Base-by-base conservation (phyloP, 768 basidiomycete species). In the Phylloporus scabripes region DNA sequence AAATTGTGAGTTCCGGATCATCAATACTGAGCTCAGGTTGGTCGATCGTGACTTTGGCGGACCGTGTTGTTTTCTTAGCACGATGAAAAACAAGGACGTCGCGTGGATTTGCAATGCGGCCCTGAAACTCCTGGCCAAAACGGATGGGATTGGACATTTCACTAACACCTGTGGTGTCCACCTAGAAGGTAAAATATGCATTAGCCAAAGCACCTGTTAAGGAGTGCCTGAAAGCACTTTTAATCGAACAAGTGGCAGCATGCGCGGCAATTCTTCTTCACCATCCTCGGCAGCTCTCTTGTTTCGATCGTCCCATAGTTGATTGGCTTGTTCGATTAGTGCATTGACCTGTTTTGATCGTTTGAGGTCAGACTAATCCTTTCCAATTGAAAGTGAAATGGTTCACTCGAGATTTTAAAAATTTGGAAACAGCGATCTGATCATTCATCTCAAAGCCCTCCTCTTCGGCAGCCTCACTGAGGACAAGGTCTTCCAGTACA, bases 131-230 rank as follows among this genome's bases (percentile, higher is more conserved):
- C 64, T 95, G 93, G 1, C 96, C 95, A 64, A 99, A 96, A 9
- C 96, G 86, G 45, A 95, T 86, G 20, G 95, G 94, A 65, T 99
- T 99, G 46, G 88, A 92, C 71, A 92, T 92, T 59, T 91, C 88
- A 49, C 81, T 82, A 7, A 92, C 87, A 37, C 87, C 89, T 0
- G 94, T 90, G 0, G 92, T 94, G 63, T 95, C 92, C 15, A 95
- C 92, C 87, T 85, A 31, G 23, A 23, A 28, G 46, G 45, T 24
- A 21, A 23, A n/a, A 29, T 18, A 34, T 28, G 10, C 10, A 32
- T 55, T 8, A 33, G 32, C 26, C 14, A 24, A 33, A 0, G 12
- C 7, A 11, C 21, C 14, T 5, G 2, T 3, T 37, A 17, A 45
- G 21, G 28, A 7, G 6, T n/a, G 10, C 18, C 26, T 6, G 7